Evolutionary conservation across 768 basidiomycete species (phyloP).

Genomic region (Tricholoma bakamatsutake): DNA sequence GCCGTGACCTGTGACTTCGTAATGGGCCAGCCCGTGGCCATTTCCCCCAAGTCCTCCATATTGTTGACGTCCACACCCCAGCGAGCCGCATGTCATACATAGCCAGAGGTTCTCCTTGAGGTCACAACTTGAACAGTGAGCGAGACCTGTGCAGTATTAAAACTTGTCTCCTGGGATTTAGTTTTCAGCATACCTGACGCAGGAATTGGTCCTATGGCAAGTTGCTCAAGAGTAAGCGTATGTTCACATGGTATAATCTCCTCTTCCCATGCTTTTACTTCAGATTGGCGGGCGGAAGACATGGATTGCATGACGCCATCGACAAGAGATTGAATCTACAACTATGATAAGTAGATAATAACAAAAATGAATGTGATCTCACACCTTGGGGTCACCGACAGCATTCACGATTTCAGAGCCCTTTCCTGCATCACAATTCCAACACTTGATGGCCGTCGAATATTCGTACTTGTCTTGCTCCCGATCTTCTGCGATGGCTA

Average conservation of each 20-base stretch:
- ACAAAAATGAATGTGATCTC: background rate
- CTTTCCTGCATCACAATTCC: slow-evolving; percentile 54
- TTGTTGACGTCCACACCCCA: slow-evolving; percentile 87
- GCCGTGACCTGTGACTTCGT: slow-evolving; percentile 61
- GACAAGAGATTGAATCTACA: slow-evolving; percentile 49
- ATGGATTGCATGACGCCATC: slow-evolving; percentile 72
- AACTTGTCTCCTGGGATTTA: background rate
- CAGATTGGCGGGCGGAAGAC: slow-evolving; percentile 87
- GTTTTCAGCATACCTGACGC: slow-evolving; percentile 42
- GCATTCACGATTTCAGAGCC: slow-evolving; percentile 43
- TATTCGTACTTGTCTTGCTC: slow-evolving; percentile 88
- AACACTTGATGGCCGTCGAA: slow-evolving; percentile 63
- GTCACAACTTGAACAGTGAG: slow-evolving; percentile 78
- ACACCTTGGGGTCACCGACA: slow-evolving; percentile 28
- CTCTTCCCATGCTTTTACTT: slow-evolving; percentile 98
- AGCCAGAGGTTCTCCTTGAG: slow-evolving; percentile 94
- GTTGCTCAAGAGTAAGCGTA: slow-evolving; percentile 41
- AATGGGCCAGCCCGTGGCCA: slow-evolving; percentile 85
- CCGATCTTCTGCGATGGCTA: slow-evolving; percentile 80
- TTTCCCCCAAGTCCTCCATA: slow-evolving; percentile 81
- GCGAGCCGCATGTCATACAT: slow-evolving; percentile 83
- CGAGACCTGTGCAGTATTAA: slow-evolving; percentile 46
- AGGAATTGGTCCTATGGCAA: slow-evolving; percentile 38
- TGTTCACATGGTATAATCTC: slow-evolving; percentile 89
- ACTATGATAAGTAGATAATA: background rate